Evolutionary conservation across 2,329 filamentous ascomycete genomes (phyloP), one percentile per base, ranked within the genome.

Genomic region (Fusarium piperis): DNA sequence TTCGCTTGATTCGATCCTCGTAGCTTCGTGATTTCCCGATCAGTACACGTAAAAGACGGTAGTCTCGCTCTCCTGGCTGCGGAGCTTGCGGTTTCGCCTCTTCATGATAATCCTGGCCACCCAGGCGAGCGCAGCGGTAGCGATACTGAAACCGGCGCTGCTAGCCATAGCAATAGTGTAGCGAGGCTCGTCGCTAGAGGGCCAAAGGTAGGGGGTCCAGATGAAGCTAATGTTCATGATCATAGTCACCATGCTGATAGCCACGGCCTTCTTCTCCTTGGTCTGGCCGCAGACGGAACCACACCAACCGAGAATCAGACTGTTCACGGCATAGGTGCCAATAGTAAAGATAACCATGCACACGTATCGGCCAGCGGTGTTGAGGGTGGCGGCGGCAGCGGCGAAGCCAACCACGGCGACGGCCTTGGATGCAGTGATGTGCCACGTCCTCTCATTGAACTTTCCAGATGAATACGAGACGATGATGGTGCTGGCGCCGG

Each of bases 191-290:
- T 77, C 75, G n/a, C 62, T 73, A 12, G 44, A n/a, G 0, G 70
- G 73, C 75, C 75, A 77, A 5, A 77, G 53, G 41, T 77, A 77
- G 4, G 75, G 75, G 15, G 75, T 77, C 71, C 73, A 77, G 59
- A 77, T 76, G n/a, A 74, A 74, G 64, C 71, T 73, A 9, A 76
- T 55, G 64, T 77, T 77, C 69, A 76, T 76, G 7, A 77, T 67
- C 67, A 73, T 77, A 0, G 74, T 77, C 2, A 74, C 74, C 74
- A 77, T 77, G 16, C 82, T 82, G 18, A 86, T 79, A 1, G 83
- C 79, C 2, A 82, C 81, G 0, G 85, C 84, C 72, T 84, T 85
- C 78, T 86, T 85, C 74, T 86, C 85, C 26, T 84, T 82, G 0
- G 83, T 85, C 73, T 86, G 85, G 1, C 83, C 84, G 20, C 83